Base-by-base conservation (phyloP, 805 yeast genomes). In the Sugiyamaella qingdaonensis region DNA sequence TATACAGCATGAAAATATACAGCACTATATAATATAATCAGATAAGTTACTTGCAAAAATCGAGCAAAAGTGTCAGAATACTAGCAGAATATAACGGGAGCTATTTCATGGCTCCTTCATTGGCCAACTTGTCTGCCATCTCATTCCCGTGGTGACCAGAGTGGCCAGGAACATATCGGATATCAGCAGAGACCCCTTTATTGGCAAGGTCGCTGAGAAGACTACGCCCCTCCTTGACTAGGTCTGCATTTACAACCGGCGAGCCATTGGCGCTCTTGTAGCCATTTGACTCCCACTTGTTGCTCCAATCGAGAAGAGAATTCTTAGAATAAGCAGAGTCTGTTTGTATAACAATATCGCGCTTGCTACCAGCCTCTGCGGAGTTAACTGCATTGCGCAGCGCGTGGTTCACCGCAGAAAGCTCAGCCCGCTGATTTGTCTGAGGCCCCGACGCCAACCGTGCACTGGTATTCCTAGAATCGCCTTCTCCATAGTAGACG, bases 361-460 rank as follows among this genome's bases (percentile, higher is more conserved):
- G 54, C 0, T 57, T 13, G 31, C 13, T 18, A 10, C 11, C 36
- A 18, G 19, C 14, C 18, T 14, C 46, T 34, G 60, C 61, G 2
- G 18, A 4, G 21, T 63, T 58, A 10, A 56, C 48, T 2, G 62
- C 58, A 52, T 75, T 64, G 21, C 73, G 78, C 54, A 86, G 63
- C 0, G 94, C 95, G 33, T 73, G 73, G 4, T 69, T 63, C 16
- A 86, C 75, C 0, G 95, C 97, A 11, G 71, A 66, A 10, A 90
- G 75, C 67, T 91, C 97, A 0, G 95, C 94, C 39, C 88, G 70
- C 58, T 87, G 90, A 61, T 89, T 90, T 1, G 96, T 88, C 33
- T 84, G 89, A 2, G 62, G 62, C 2, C 64, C 66, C 1, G 72
- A 75, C 1, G n/a, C 41, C 24, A 88, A 70, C 0, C 84, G 79